These are phyloP conservation scores for Xylaria intraflava DNA, from an alignment of 495 filamentous ascomycete species.

Conservation along the genomic window DNA sequence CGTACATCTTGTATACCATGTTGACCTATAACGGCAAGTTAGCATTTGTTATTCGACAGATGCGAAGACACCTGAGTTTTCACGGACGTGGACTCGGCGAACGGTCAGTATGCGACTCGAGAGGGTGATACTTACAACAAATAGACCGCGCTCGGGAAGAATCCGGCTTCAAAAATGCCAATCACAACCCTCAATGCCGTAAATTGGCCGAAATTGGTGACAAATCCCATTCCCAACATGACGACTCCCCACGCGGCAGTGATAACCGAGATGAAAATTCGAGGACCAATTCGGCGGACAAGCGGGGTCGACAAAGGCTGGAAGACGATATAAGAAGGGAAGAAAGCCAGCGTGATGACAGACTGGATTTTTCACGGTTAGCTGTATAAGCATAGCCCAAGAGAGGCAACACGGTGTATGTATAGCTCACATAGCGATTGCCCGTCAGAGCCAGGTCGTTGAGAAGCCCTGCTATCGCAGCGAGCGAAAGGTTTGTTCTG, in stretches of 20 bases:
- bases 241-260: slow-evolving; percentile 38
- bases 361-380: slow-evolving; percentile 23
- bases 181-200: slow-evolving; percentile 49
- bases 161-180: slow-evolving; percentile 55
- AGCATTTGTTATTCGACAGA: not conserved
- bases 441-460: slow-evolving; percentile 44
- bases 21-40: slow-evolving; percentile 25
- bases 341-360: slow-evolving; percentile 53
- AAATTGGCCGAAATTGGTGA: slow-evolving; percentile 40
- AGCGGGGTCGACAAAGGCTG: slow-evolving; percentile 47
- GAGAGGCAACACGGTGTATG: not conserved
- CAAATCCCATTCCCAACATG: slow-evolving; percentile 56
- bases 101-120: too few species aligned
- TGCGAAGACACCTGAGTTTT: not conserved
- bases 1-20: slow-evolving; percentile 52
- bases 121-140: slow-evolving; percentile 33
- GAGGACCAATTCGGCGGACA: slow-evolving; percentile 51
- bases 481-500: slow-evolving; percentile 52
- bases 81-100: too few species aligned
- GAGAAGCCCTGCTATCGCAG: slow-evolving; percentile 50
- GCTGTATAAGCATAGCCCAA: slow-evolving; percentile 15
- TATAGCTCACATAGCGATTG: slow-evolving; percentile 33
- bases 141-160: slow-evolving; percentile 55
- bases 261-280: slow-evolving; percentile 45
- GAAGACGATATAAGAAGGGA: slow-evolving; percentile 53